phyloP scores from a whole-genome alignment of 2,329 filamentous ascomycete species.

The Akanthomyces uredinophilus region DNA sequence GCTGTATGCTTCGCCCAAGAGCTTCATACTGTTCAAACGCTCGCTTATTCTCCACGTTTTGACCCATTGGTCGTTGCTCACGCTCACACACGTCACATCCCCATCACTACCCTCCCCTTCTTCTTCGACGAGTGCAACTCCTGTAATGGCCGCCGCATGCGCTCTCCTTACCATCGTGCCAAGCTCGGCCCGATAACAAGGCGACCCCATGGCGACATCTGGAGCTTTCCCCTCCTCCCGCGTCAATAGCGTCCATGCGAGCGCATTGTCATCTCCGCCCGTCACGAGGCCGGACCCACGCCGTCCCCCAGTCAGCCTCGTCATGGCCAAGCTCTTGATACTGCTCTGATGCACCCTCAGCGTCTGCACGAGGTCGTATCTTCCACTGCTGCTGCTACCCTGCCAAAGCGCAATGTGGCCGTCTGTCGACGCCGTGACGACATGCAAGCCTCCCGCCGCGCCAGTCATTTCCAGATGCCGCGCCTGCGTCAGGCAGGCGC shows the following conservation, averaged over 20 bases:
- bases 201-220: not conserved
- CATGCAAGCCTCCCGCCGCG: constrained; percentile 25
- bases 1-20: constrained; percentile 49
- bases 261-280: constrained; percentile 82
- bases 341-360: constrained; percentile 69
- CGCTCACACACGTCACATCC: constrained; percentile 34
- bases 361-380: constrained; percentile 27
- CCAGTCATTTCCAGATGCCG: constrained; percentile 33
- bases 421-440: constrained; percentile 75
- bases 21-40: constrained; percentile 25
- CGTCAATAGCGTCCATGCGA: constrained; percentile 49
- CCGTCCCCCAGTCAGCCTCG: constrained; percentile 20
- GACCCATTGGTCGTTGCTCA: constrained; percentile 58
- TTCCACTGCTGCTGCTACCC: constrained; percentile 7
- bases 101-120: constrained; percentile 6
- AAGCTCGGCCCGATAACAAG: not conserved
- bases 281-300: constrained; percentile 52
- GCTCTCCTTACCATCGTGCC: constrained; percentile 44
- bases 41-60: constrained; percentile 45
- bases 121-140: constrained; percentile 35
- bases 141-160: constrained; percentile 69
- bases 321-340: constrained; percentile 61
- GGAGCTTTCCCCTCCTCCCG: constrained; percentile 21
- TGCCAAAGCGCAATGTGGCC: constrained; percentile 65
- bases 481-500: constrained; percentile 69